A percentile compares a stretch with the other conserved stretches of the same genome.
phyloP scores from a whole-genome alignment of 768 basidiomycete species.

The Agrocybe pediades region DNA sequence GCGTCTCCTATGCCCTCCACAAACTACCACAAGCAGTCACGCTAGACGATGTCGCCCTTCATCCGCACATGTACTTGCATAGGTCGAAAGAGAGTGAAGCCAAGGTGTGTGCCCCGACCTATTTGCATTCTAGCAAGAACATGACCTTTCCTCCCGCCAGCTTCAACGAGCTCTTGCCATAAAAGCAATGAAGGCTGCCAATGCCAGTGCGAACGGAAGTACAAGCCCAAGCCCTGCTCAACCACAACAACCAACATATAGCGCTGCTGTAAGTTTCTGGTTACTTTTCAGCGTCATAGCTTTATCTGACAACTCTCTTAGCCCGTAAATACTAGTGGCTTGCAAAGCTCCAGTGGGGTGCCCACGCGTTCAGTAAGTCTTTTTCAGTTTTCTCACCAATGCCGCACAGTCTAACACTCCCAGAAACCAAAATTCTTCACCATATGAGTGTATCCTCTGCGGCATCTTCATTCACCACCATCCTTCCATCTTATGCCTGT shows the following conservation, averaged over 20 bases:
- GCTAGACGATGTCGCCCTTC: slow-evolving; percentile 64
- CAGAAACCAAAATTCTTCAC: slow-evolving; percentile 32
- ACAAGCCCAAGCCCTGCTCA: no score
- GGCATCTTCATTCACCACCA: not conserved
- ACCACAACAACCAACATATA: slow-evolving; percentile 37
- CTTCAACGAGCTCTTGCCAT: slow-evolving; percentile 69
- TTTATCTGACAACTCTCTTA: slow-evolving; percentile 29
- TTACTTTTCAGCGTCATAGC: slow-evolving; percentile 7
- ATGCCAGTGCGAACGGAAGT: no score
- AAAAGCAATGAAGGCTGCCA: no score
- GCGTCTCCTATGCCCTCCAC: slow-evolving; percentile 67
- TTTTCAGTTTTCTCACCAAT: not conserved
- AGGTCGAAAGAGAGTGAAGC: slow-evolving; percentile 74
- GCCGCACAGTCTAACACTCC: not conserved
- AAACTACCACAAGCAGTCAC: slow-evolving; percentile 73
- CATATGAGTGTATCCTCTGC: slow-evolving; percentile 16
- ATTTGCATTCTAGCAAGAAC: not conserved
- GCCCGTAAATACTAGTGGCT: slow-evolving; percentile 27
- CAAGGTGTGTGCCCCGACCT: slow-evolving; percentile 48
- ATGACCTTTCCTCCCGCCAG: slow-evolving; percentile 28
- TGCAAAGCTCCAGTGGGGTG: slow-evolving; percentile 46
- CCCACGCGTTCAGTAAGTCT: slow-evolving; percentile 54
- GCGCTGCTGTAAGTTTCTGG: slow-evolving; percentile 35
- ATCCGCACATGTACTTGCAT: slow-evolving; percentile 70
- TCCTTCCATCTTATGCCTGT: not conserved